A percentile compares a stretch with the other conserved stretches of the same genome.
Conservation (phyloP, 495 filamentous ascomycete species). For the Aspergillus haitiensis region DNA sequence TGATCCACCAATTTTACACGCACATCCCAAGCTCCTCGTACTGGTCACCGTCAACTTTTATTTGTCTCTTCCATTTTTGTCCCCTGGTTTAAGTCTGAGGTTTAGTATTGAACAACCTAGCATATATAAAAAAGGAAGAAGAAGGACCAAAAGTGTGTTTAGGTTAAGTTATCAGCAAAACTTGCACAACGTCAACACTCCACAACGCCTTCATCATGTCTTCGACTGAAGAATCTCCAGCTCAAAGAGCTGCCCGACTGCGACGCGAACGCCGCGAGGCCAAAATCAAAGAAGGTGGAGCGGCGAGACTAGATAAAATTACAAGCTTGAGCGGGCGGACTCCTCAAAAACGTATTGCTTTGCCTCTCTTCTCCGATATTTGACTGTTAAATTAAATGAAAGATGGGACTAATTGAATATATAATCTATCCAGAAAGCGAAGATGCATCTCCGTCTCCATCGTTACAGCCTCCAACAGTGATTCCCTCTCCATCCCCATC, state of each 20-base stretch:
- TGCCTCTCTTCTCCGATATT: constrained; percentile 3
- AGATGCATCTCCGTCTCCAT: constrained; percentile 38
- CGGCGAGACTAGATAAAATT: constrained; percentile 79
- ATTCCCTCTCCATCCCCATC: constrained; percentile 14
- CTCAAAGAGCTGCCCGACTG: constrained; percentile 71
- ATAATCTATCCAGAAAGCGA: constrained; percentile 28
- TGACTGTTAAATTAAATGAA: neutral
- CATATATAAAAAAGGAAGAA: neutral
- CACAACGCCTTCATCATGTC: constrained; percentile 30
- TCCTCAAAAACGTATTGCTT: constrained; percentile 37
- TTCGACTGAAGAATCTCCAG: constrained; percentile 53
- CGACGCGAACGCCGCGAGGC: constrained; percentile 89
- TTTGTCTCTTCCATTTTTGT: neutral
- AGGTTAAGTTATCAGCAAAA: neutral
- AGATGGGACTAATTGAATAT: constrained; percentile 17
- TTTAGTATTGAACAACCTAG: neutral
- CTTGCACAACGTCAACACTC: constrained; percentile 13
- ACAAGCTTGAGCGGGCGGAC: constrained; percentile 71
- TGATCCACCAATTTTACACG: neutral
- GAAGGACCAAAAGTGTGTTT: no score
- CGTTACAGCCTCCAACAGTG: constrained; percentile 23
- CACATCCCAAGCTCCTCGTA: no score
- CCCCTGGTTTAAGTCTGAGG: no score
- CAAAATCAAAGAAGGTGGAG: constrained; percentile 82
- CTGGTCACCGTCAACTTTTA: neutral